Conservation (phyloP, 2,329 filamentous ascomycete species). For the Endoconidiophora laricicola region DNA sequence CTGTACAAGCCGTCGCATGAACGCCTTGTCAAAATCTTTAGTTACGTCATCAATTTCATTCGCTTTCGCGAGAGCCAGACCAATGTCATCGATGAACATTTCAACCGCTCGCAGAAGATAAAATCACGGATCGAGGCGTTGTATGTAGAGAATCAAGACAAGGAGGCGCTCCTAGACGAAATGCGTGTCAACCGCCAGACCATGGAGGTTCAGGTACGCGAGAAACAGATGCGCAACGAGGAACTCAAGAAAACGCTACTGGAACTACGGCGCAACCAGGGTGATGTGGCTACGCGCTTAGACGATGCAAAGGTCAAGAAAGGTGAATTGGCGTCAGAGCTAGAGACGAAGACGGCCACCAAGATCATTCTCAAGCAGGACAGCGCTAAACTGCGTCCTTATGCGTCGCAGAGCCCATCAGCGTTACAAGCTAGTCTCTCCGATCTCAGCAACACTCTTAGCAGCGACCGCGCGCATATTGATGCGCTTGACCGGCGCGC, state of each 20-base stretch:
- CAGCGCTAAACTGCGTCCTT: constrained; percentile 75
- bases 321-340: constrained; percentile 49
- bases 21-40: constrained; percentile 86
- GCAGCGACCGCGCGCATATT: constrained; percentile 66
- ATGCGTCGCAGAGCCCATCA: constrained; percentile 76
- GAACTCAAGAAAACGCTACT: constrained; percentile 69
- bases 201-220: constrained; percentile 65
- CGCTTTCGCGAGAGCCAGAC: constrained; percentile 91
- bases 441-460: constrained; percentile 65
- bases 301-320: constrained; percentile 74
- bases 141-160: constrained; percentile 72
- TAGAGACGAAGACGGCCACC: constrained; percentile 56
- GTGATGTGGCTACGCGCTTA: constrained; percentile 64
- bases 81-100: constrained; percentile 75
- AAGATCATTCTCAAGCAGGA: constrained; percentile 64
- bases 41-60: constrained; percentile 97
- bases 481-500: constrained; percentile 73
- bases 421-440: constrained; percentile 66
- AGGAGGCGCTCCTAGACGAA: constrained; percentile 62
- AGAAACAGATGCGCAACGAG: constrained; percentile 74
- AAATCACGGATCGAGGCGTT: constrained; percentile 78
- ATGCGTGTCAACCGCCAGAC: constrained; percentile 65
- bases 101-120: constrained; percentile 74
- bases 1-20: constrained; percentile 81
- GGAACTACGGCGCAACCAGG: constrained; percentile 66